Conservation (phyloP, 2,329 filamentous ascomycete species). For the Arachnomyces sp. region DNA sequence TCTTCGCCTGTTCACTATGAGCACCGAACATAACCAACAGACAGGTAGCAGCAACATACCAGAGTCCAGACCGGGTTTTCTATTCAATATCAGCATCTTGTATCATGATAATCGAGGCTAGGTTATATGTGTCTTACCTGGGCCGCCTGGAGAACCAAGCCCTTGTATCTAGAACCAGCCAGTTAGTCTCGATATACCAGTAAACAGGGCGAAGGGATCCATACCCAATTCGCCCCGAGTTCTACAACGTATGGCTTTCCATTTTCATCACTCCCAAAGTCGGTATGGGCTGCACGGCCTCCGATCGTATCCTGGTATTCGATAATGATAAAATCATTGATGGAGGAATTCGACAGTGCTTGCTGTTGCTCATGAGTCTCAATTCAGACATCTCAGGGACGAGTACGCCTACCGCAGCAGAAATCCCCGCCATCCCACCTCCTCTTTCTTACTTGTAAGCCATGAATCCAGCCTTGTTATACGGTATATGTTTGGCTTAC, state of each 20-base stretch:
- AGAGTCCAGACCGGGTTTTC: constrained; percentile 58
- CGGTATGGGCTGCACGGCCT: constrained; percentile 51
- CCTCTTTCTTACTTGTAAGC: constrained; percentile 28
- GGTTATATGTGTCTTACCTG: constrained; percentile 7
- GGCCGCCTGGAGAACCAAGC: constrained; percentile 28
- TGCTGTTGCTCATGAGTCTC: constrained; percentile 32
- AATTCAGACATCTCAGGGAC: neutral
- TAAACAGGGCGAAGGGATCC: neutral
- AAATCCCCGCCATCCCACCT: constrained; percentile 55
- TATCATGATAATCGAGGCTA: too few species aligned
- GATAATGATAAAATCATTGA: constrained; percentile 57
- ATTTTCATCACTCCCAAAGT: constrained; percentile 46
- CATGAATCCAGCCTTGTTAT: too few species aligned
- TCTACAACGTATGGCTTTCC: constrained; percentile 53
- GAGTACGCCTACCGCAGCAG: constrained; percentile 44
- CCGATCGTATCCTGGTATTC: constrained; percentile 57
- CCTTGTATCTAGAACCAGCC: constrained; percentile 33
- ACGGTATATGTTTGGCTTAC: constrained; percentile 14
- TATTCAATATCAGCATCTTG: too few species aligned
- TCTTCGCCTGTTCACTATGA: constrained; percentile 37
- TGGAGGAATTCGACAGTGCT: constrained; percentile 51
- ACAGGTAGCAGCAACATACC: constrained; percentile 12
- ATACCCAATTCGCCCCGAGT: constrained; percentile 59
- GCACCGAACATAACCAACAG: neutral
- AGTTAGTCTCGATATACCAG: neutral